Conservation (phyloP, 106 monocot genomes). For the Dendrobium catenatum region DNA sequence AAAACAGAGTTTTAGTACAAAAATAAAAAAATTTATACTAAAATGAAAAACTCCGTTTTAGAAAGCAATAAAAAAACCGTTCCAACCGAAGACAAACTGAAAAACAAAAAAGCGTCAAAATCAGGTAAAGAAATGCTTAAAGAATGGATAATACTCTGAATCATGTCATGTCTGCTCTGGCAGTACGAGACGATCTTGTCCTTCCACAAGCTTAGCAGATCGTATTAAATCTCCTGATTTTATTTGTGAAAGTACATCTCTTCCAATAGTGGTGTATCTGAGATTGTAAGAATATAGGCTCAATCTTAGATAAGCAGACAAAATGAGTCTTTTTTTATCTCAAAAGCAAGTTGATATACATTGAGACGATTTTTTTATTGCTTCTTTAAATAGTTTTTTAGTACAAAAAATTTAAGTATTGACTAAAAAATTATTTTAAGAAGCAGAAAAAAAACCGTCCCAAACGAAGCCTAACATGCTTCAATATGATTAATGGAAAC, state of each 20-base stretch:
- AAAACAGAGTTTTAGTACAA: no score
- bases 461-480: background rate
- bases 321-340: background rate
- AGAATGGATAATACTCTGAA: background rate
- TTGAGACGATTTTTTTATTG: no score
- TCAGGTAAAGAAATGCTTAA: background rate
- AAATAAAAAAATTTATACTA: no score
- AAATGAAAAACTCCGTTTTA: no score
- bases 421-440: no score
- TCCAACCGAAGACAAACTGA: background rate
- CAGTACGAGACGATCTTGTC: constrained; percentile 66
- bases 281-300: background rate
- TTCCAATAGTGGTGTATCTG: constrained; percentile 70
- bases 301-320: background rate
- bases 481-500: background rate
- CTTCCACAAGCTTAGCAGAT: constrained; percentile 81
- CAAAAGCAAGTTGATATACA: background rate
- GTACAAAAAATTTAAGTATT: no score
- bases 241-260: constrained; percentile 73
- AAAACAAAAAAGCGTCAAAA: background rate
- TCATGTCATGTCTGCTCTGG: constrained; percentile 11
- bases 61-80: no score
- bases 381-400: no score
- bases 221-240: constrained; percentile 79
- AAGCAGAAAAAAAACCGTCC: no score